Evolutionary conservation across 2,329 filamentous ascomycete genomes (phyloP).

Genomic region (Colletotrichum nymphaeae): DNA sequence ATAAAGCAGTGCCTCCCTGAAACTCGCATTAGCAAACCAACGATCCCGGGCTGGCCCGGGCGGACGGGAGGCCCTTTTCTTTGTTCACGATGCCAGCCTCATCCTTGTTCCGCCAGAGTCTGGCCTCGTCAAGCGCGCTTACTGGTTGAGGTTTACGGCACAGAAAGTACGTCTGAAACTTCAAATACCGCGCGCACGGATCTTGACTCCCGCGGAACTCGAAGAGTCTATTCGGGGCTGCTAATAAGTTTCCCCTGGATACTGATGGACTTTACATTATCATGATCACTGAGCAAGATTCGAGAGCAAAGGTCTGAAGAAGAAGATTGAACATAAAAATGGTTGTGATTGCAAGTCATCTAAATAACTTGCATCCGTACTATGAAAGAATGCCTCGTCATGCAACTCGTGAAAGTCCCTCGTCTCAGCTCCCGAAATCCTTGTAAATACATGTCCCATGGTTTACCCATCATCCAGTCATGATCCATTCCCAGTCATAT

Average conservation of each 20-base stretch:
- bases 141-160: neutral
- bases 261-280: neutral
- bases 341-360: conserved; percentile 30
- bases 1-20: neutral
- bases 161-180: neutral
- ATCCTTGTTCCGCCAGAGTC: neutral
- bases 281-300: neutral
- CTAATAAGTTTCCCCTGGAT: neutral
- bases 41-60: neutral
- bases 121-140: too few relatives aligned
- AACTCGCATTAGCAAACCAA: neutral
- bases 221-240: neutral
- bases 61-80: neutral
- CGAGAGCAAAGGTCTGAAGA: too few relatives aligned
- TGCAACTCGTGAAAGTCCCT: conserved; percentile 16
- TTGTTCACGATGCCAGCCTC: neutral
- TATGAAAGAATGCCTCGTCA: conserved; percentile 1
- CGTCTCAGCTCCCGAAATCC: neutral
- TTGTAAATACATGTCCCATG: neutral
- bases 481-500: neutral
- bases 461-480: neutral
- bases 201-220: neutral
- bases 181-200: neutral
- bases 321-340: neutral
- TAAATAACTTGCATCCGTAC: conserved; percentile 8